Base-by-base conservation (phyloP, 305 asterid species). In the Solanum hybrid region DNA sequence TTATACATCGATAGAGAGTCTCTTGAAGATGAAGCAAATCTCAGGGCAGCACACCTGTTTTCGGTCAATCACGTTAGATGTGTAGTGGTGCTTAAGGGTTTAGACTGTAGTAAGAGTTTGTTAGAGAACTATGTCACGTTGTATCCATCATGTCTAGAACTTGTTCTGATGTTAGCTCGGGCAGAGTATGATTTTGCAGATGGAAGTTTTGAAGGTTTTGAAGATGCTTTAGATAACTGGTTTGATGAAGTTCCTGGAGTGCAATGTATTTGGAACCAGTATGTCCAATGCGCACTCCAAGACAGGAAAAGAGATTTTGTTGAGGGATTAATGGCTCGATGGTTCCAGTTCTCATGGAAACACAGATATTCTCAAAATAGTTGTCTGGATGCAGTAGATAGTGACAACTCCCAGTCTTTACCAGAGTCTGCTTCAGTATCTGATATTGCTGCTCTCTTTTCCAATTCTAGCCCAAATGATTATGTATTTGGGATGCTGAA, bases 201-300 rank as follows among this genome's bases (percentile, higher is more conserved):
- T 89, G 87, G 34, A 14, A 92, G 92, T 90, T 93, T 92, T 83
- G 86, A 42, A 64, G 94, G 92, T 46, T 94, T 94, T 82, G 94
- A 93, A 89, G 94, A 91, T 88, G 93, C 93, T 80, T 89, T 94
- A 34, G 89, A 89, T 64, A 93, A 89, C 76, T 94, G 95, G 95
- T 91, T 87, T 28, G 93, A 89, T 61, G 93, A 89, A 86, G 92
- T 87, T 31, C 92, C 94, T 74, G 95, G 95, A 35, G 69, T 90
- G 64, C 94, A 94, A 79, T 92, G 95, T 90, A 87, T 94, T 89
- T 94, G 94, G 94, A 92, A 94, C 87, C 95, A 94, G 77, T 94
- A 94, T 90, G 92, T 90, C 42, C 91, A 87, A 89, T 90, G 91
- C 9, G 93, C 91, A 40, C 91, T 93, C 35, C 90, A 87, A 87